phyloP scores from a whole-genome alignment of 2,329 filamentous ascomycete species.

The Pyrenophora graminea region DNA sequence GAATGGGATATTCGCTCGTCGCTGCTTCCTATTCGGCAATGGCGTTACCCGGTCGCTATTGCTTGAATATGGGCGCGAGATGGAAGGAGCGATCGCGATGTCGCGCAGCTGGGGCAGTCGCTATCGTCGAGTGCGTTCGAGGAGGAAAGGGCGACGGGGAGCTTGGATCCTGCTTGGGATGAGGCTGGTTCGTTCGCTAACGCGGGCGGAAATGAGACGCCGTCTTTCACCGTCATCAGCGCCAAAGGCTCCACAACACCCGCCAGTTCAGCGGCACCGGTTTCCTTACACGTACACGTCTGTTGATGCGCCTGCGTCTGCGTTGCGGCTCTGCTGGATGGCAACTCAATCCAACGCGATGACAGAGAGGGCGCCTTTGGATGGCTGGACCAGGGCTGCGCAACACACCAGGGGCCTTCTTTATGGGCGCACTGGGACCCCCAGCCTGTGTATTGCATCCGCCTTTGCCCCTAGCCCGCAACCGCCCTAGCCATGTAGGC shows the following conservation, averaged over 20 bases:
- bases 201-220: conserved; percentile 44
- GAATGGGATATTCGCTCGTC: conserved; percentile 16
- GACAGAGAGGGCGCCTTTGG: conserved; percentile 1
- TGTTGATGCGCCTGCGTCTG: conserved; percentile 13
- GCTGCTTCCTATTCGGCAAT: conserved; percentile 22
- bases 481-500: conserved; percentile 24
- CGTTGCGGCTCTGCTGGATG: conserved; percentile 14
- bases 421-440: conserved; percentile 15
- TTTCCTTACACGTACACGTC: conserved; percentile 6
- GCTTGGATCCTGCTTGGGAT: conserved; percentile 38
- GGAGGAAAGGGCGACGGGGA: conserved; percentile 28
- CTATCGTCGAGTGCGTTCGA: conserved; percentile 26
- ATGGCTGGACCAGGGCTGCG: conserved; percentile 21
- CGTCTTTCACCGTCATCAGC: conserved; percentile 37
- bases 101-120: conserved; percentile 25
- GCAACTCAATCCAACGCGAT: conserved; percentile 11
- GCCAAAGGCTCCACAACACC: conserved; percentile 25
- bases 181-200: conserved; percentile 46
- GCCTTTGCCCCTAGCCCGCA: conserved; percentile 30
- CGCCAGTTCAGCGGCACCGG: conserved; percentile 13
- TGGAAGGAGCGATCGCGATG: conserved; percentile 31
- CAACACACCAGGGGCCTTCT: conserved; percentile 32
- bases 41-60: conserved; percentile 26
- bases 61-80: conserved; percentile 33
- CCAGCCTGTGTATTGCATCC: conserved; percentile 9